Evolutionary conservation across 495 filamentous ascomycete genomes (phyloP), one percentile per base, ranked within the genome.

Genomic region (Tuber umbilicatum): DNA sequence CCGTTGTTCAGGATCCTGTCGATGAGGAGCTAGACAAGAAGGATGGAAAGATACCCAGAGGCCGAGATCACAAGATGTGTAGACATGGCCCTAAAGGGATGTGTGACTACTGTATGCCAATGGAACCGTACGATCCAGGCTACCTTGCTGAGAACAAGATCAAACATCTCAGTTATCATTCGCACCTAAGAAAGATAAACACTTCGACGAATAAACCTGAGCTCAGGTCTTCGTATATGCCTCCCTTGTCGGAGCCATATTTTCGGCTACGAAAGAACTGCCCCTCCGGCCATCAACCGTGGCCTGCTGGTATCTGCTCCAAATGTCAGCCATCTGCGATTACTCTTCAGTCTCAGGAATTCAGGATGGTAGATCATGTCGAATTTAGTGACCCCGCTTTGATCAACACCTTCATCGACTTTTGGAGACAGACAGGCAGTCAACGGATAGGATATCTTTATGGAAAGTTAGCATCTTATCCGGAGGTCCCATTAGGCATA

Each of bases 41-140:
- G 79, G 92, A 97, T 88, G 96, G 95, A 71, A 99, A 97, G 86
- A 98, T 98, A 69, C 87, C 89, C 45, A 87, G 95, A 70, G 85
- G 84, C 55, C 86, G 86, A 55, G 96, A 97, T 80, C 82, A 83
- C 60, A 94, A 92, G 81, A 94, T 99, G 92, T 99, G 95, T 85
- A 91, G 91, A 79, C 95, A 99, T 83, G 94, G 94, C 10, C 89
- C 90, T 35, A 97, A 96, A 83, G 95, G 96, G 77, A 98, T 98
- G 96, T 99, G 95, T 83, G 95, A 99, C 84, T 97, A 97, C 84
- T 99, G 95, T 86, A 97, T 94, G 92, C 95, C 95, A 1, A 86
- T 99, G 43, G 96, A 99, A 82, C 96, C 95, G 19, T 99, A 97
- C 84, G 91, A 94, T 82, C 81, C 89, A 38, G 89, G 91, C 70